Percentiles rank a stretch among this genome's conserved stretches.
Evolutionary conservation across 306 rosid species (phyloP).

Genomic region (Malus domestica): DNA sequence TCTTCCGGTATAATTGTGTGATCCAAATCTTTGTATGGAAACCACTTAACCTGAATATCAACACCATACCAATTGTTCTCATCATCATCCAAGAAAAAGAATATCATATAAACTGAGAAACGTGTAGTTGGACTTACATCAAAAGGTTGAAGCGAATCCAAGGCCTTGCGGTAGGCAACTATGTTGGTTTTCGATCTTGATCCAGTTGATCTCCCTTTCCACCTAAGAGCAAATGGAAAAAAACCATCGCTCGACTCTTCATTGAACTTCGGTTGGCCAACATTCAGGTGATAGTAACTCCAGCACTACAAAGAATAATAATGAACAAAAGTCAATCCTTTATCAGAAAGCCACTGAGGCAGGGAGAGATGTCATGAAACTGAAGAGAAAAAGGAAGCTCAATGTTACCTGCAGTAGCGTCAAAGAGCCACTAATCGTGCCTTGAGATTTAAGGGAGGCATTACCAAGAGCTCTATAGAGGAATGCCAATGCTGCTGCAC

Average conservation of each 20-base stretch:
- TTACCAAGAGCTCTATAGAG: conserved; percentile 84
- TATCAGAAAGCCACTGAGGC: conserved; percentile 1
- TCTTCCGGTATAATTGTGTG: conserved; percentile 49
- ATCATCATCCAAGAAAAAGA: not conserved
- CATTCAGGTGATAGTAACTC: conserved; percentile 72
- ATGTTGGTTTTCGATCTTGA: conserved; percentile 60
- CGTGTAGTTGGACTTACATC: conserved; percentile 43
- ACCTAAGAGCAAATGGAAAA: conserved; percentile 73
- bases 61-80: conserved; percentile 13
- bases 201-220: conserved; percentile 70
- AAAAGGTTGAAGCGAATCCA: conserved; percentile 60
- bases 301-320: conserved; percentile 43
- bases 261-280: conserved; percentile 70
- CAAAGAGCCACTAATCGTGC: conserved; percentile 81
- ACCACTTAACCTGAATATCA: conserved; percentile 59
- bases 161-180: conserved; percentile 67
- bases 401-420: conserved; percentile 66
- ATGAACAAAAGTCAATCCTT: not conserved
- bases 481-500: conserved; percentile 91
- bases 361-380: not conserved
- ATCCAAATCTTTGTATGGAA: conserved; percentile 66
- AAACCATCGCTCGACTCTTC: conserved; percentile 45
- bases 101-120: not conserved
- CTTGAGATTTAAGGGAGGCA: conserved; percentile 78
- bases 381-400: not conserved